Evolutionary conservation across 1,139 yeast genomes (phyloP).

Genomic region (Pichia norvegensis): DNA sequence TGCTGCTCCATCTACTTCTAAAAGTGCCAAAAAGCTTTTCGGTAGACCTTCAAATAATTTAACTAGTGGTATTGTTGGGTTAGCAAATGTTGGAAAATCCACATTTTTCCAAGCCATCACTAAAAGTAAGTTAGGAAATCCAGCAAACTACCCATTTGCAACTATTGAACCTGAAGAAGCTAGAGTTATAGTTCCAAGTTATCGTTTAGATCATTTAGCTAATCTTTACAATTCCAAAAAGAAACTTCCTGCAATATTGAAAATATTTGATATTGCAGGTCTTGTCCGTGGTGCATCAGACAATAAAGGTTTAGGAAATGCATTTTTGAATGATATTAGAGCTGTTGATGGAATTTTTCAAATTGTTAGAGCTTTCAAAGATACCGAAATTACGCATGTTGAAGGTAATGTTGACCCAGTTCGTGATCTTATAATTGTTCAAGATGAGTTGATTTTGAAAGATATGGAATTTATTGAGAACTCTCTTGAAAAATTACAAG

Average conservation of each 20-base stretch:
- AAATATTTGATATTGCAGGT: constrained; percentile 69
- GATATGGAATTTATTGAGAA: constrained; percentile 61
- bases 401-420: constrained; percentile 59
- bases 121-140: constrained; percentile 58
- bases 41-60: constrained; percentile 53
- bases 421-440: constrained; percentile 59
- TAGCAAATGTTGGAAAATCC: constrained; percentile 73
- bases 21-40: constrained; percentile 24
- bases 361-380: constrained; percentile 57
- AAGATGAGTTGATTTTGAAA: constrained; percentile 64
- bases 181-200: constrained; percentile 48
- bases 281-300: constrained; percentile 63
- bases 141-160: constrained; percentile 77
- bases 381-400: constrained; percentile 65
- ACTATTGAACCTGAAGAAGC: constrained; percentile 72
- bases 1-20: constrained; percentile 4
- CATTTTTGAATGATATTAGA: constrained; percentile 61
- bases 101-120: constrained; percentile 66
- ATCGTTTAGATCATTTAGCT: constrained; percentile 38
- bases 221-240: constrained; percentile 38
- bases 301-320: constrained; percentile 75
- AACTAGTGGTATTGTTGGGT: constrained; percentile 55
- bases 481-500: constrained; percentile 41
- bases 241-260: constrained; percentile 47
- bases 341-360: constrained; percentile 72